Base-by-base conservation (phyloP, 257 asterid genomes). In the Euphrasia confusa region DNA sequence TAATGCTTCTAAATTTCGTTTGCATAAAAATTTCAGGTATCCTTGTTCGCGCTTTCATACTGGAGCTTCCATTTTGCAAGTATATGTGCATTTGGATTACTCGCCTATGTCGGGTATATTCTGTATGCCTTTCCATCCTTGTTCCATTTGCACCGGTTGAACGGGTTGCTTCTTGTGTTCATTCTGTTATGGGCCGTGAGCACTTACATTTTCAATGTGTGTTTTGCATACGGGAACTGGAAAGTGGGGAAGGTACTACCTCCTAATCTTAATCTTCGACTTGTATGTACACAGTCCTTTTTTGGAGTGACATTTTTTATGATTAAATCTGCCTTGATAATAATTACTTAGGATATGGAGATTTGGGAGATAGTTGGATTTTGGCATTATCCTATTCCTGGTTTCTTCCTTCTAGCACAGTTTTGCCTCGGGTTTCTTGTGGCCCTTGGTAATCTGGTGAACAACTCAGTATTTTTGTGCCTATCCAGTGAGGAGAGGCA, bases 51-150 rank as follows among this genome's bases (percentile, higher is more conserved):
- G 40, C 95, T 92, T 53, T 83, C 96, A 2, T 92, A 84, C 73
- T 92, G 99, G 99, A 92, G 99, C 89, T 89, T 92, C 85, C 94
- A 83, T 80, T 92, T 92, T 70, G 96, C 99, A 33, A 92, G 99
- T 75, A 81, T 92, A 68, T 92, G 99, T 74, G 99, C 99, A 64
- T 92, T 89, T 73, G 99, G 89, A 66, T 77, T 92, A 75, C 95
- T 92, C 71, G 90, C 87, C 27, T 92, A 92, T 69, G 95, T 92
- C 76, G 99, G 99, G 44, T 92, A 92, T 77, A 77, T 84, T 70
- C 63, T 92, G 69, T 89, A 84, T 69, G 96, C 79, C 55, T 92
- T 89, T 65, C 99, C 97, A 11, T 92, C 99, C 57, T 79, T 92
- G 85, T 81, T 84, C 70, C 92, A 87, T 67, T 70, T 92, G 87